Percentiles rank a stretch among this genome's conserved stretches.
Conservation (phyloP, 805 yeast species). For the Zygosaccharomyces bailii region DNA sequence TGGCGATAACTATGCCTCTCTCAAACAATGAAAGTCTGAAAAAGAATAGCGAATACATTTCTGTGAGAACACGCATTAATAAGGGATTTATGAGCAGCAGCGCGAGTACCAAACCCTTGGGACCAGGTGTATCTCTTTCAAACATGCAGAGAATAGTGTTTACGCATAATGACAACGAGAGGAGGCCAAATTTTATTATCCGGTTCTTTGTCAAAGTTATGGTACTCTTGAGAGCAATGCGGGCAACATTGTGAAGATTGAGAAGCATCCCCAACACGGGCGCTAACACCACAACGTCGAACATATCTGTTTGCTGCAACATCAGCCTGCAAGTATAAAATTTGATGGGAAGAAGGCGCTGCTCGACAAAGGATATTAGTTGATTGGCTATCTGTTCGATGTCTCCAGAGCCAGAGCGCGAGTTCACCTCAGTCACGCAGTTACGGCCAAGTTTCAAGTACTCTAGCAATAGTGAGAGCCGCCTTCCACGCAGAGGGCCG, state of each 20-base stretch:
- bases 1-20: conserved; percentile 16
- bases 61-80: conserved; percentile 24
- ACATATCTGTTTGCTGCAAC: conserved; percentile 20
- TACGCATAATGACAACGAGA: conserved; percentile 20
- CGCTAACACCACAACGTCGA: conserved; percentile 23
- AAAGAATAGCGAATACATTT: conserved; percentile 24
- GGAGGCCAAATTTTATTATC: conserved; percentile 19
- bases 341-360: conserved; percentile 18
- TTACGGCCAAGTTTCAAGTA: conserved; percentile 18
- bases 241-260: conserved; percentile 22
- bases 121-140: conserved; percentile 13
- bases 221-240: conserved; percentile 13
- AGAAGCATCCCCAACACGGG: conserved; percentile 25
- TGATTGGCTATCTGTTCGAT: conserved; percentile 11
- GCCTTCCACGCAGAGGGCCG: conserved; percentile 7
- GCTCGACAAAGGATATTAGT: conserved; percentile 17
- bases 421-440: conserved; percentile 17
- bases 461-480: conserved; percentile 12
- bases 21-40: conserved; percentile 22
- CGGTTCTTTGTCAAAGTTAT: conserved; percentile 17
- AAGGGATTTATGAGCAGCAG: conserved; percentile 21
- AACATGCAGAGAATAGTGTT: conserved; percentile 17
- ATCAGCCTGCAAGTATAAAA: conserved; percentile 18
- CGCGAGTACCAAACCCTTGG: conserved; percentile 15
- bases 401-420: conserved; percentile 9